phyloP scores from a whole-genome alignment of 2,329 filamentous ascomycete genomes.

The Alternaria rosae region DNA sequence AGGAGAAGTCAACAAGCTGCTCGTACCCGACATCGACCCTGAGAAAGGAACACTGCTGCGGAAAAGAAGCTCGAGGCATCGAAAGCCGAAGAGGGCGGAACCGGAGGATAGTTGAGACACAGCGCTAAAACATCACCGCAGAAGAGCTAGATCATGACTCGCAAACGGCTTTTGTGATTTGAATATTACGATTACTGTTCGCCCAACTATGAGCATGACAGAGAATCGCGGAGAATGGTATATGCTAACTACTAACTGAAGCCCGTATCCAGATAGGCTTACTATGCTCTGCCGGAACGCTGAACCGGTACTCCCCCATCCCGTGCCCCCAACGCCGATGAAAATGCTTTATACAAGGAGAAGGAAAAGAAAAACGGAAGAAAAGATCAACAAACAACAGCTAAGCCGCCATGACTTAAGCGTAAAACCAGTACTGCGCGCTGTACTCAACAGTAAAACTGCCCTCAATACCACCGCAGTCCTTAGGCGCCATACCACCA shows the following conservation, averaged over 20 bases:
- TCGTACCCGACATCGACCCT: constrained; percentile 15
- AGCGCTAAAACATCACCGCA: not conserved
- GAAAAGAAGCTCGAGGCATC: constrained; percentile 40
- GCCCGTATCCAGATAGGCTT: constrained; percentile 13
- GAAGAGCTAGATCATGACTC: not conserved
- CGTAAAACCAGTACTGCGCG: constrained; percentile 76
- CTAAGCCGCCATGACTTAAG: constrained; percentile 14
- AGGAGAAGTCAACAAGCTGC: constrained; percentile 20
- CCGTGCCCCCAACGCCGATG: constrained; percentile 33
- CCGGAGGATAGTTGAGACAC: constrained; percentile 22
- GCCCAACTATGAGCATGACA: constrained; percentile 21
- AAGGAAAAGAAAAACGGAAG: not conserved
- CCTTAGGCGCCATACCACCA: constrained; percentile 77
- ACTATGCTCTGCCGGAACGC: constrained; percentile 16
- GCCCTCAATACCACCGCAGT: constrained; percentile 70
- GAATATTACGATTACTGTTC: constrained; percentile 31
- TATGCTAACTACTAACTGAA: constrained; percentile 25
- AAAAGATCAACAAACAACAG: not conserved
- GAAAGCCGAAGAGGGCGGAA: constrained; percentile 35
- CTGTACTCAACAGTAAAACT: constrained; percentile 80
- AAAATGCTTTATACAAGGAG: constrained; percentile 42
- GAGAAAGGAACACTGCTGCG: constrained; percentile 14
- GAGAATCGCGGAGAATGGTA: constrained; percentile 26
- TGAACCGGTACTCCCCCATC: constrained; percentile 13
- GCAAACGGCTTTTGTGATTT: constrained; percentile 14